Conservation (phyloP, 305 asterid species). For the Nicotiana rustica region DNA sequence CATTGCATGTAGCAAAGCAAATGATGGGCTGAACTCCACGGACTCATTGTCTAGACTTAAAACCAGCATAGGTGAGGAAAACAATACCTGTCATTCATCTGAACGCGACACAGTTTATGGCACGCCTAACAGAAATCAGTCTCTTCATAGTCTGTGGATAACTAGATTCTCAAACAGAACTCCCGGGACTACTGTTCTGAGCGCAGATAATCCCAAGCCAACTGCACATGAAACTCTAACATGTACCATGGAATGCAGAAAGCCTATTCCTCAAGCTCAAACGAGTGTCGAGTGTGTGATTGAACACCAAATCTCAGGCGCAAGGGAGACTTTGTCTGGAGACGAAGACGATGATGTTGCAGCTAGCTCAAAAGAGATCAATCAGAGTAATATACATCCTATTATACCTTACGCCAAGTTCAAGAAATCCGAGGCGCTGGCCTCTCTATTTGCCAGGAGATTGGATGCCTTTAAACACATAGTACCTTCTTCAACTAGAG, state of each 20-base stretch:
- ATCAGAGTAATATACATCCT: slow-evolving; percentile 38
- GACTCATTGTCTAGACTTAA: slow-evolving; percentile 30
- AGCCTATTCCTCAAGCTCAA: slow-evolving; percentile 37
- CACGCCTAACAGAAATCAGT: slow-evolving; percentile 37
- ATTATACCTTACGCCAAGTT: slow-evolving; percentile 40
- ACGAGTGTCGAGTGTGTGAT: slow-evolving; percentile 35
- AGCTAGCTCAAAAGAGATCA: not conserved
- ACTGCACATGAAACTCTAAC: slow-evolving; percentile 28
- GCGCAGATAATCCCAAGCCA: slow-evolving; percentile 38
- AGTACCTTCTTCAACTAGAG: slow-evolving; percentile 43
- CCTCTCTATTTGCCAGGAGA: slow-evolving; percentile 71
- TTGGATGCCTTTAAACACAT: slow-evolving; percentile 67
- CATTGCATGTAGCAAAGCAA: slow-evolving; percentile 5
- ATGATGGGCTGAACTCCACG: slow-evolving; percentile 17
- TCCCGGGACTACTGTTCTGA: slow-evolving; percentile 26
- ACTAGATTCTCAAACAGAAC: slow-evolving; percentile 57
- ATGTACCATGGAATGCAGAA: slow-evolving; percentile 25
- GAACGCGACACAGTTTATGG: slow-evolving; percentile 16
- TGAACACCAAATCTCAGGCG: slow-evolving; percentile 38
- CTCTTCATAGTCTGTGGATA: slow-evolving; percentile 67
- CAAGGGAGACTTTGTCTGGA: slow-evolving; percentile 31
- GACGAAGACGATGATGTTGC: slow-evolving; percentile 37
- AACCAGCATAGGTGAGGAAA: slow-evolving; percentile 31
- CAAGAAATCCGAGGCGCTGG: slow-evolving; percentile 58
- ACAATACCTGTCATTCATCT: slow-evolving; percentile 24